phyloP scores from a whole-genome alignment of 805 yeast species.

The Lachancea waltii region DNA sequence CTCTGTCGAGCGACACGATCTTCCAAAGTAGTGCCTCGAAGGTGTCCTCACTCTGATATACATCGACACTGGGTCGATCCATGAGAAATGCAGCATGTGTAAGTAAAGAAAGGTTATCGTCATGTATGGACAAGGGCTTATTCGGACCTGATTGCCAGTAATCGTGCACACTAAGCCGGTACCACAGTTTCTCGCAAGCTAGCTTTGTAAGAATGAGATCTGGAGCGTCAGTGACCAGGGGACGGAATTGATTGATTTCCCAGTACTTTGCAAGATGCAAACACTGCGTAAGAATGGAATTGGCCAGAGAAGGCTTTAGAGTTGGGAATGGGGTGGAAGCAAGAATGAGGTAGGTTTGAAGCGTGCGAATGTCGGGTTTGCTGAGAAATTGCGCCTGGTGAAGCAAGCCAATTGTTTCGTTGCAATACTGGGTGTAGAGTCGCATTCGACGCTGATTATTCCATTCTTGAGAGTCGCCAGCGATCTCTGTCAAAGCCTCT shows the following conservation, averaged over 20 bases:
- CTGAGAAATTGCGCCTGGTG: constrained; percentile 16
- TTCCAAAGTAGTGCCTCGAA: constrained; percentile 30
- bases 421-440: constrained; percentile 15
- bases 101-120: constrained; percentile 23
- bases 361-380: constrained; percentile 24
- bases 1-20: constrained; percentile 29
- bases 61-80: constrained; percentile 22
- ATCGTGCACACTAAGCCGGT: constrained; percentile 22
- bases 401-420: constrained; percentile 15
- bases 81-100: constrained; percentile 24
- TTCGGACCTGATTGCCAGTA: constrained; percentile 24
- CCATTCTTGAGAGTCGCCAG: constrained; percentile 13
- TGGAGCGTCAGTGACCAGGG: constrained; percentile 20
- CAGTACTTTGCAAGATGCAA: constrained; percentile 23
- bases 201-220: constrained; percentile 18
- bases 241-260: constrained; percentile 20
- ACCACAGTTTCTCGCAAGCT: constrained; percentile 27
- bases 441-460: constrained; percentile 15
- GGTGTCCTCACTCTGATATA: constrained; percentile 24
- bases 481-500: constrained; percentile 13
- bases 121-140: constrained; percentile 18
- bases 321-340: constrained; percentile 21
- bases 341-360: constrained; percentile 26
- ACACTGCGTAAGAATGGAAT: constrained; percentile 20
- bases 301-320: constrained; percentile 12